Evolutionary conservation across 305 asterid genomes (phyloP).

Genomic region (Fraxinus platypoda): DNA sequence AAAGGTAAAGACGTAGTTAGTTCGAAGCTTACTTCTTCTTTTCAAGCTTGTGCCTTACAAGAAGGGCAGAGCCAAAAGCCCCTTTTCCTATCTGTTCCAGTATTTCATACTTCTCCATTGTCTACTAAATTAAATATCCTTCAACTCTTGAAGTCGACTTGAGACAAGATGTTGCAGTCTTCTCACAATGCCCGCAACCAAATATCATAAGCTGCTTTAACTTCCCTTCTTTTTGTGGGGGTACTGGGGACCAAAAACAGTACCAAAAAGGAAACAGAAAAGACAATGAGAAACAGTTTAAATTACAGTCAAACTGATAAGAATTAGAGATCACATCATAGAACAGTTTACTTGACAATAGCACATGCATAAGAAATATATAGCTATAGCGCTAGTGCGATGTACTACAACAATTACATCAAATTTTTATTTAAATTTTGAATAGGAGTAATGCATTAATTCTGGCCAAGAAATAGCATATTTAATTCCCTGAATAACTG

Average conservation of each 20-base stretch:
- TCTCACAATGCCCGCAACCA: constrained; percentile 16
- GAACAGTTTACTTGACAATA: constrained; percentile 7
- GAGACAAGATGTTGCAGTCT: constrained; percentile 25
- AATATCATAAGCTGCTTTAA: neutral
- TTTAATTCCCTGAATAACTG: constrained; percentile 1
- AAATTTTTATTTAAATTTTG: constrained; percentile 14
- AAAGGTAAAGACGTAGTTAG: constrained; percentile 2
- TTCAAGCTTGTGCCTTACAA: constrained; percentile 82
- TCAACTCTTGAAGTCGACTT: constrained; percentile 10
- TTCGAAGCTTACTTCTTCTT: constrained; percentile 67
- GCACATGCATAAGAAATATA: neutral
- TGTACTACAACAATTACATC: constrained; percentile 22
- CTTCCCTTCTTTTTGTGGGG: neutral
- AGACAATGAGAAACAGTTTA: constrained; percentile 4
- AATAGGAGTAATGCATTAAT: constrained; percentile 17
- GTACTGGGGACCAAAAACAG: neutral
- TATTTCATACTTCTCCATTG: constrained; percentile 82
- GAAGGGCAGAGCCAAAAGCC: constrained; percentile 90
- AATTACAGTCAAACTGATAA: constrained; percentile 13
- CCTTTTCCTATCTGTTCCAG: constrained; percentile 96
- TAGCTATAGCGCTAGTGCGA: constrained; percentile 17
- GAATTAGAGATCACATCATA: constrained; percentile 6
- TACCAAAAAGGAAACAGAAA: constrained; percentile 2
- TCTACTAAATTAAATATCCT: constrained; percentile 22
- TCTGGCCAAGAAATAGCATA: constrained; percentile 2